These are phyloP conservation scores for Violaceomyces palustris DNA, from an alignment of 1,284 basidiomycete species.

Conservation along the genomic window DNA sequence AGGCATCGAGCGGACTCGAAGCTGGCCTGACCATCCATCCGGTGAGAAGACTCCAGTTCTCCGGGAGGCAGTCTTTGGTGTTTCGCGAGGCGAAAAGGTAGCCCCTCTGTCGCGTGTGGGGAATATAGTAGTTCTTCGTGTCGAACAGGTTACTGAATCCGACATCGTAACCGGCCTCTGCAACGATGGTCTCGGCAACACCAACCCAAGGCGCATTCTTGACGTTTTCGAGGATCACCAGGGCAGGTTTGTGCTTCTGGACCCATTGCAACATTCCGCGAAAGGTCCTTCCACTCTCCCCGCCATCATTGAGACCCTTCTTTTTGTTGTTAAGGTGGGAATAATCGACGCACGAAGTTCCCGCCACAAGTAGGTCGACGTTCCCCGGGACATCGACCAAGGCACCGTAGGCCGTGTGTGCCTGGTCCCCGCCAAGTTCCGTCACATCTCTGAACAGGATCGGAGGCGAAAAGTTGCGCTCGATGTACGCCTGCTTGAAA, in stretches of 20 bases:
- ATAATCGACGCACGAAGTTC: slow-evolving; percentile 93
- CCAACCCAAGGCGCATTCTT: slow-evolving; percentile 81
- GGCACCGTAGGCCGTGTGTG: slow-evolving; percentile 82
- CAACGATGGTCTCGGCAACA: slow-evolving; percentile 69
- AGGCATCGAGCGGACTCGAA: slow-evolving; percentile 82
- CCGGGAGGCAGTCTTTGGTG: slow-evolving; percentile 36
- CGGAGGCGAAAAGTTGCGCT: slow-evolving; percentile 83
- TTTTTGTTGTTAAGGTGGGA: slow-evolving; percentile 90
- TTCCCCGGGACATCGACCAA: slow-evolving; percentile 79
- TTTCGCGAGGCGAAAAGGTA: slow-evolving; percentile 36
- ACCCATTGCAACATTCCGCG: slow-evolving; percentile 84
- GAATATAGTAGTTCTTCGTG: slow-evolving; percentile 89
- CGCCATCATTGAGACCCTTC: slow-evolving; percentile 59
- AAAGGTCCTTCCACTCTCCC: slow-evolving; percentile 49
- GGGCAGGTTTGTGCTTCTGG: slow-evolving; percentile 73
- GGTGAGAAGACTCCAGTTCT: slow-evolving; percentile 68
- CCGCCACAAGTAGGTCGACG: slow-evolving; percentile 78
- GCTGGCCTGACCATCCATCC: slow-evolving; percentile 72
- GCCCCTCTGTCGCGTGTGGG: slow-evolving; percentile 63
- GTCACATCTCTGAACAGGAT: slow-evolving; percentile 89
- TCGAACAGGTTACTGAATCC: slow-evolving; percentile 63
- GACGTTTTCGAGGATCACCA: slow-evolving; percentile 92
- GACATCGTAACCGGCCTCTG: slow-evolving; percentile 71
- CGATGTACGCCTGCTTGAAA: slow-evolving; percentile 96
- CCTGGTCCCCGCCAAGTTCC: slow-evolving; percentile 62